Percentiles rank a stretch among this genome's conserved stretches.
Evolutionary conservation across 495 filamentous ascomycete genomes (phyloP).

Genomic region (Neurospora sp.): DNA sequence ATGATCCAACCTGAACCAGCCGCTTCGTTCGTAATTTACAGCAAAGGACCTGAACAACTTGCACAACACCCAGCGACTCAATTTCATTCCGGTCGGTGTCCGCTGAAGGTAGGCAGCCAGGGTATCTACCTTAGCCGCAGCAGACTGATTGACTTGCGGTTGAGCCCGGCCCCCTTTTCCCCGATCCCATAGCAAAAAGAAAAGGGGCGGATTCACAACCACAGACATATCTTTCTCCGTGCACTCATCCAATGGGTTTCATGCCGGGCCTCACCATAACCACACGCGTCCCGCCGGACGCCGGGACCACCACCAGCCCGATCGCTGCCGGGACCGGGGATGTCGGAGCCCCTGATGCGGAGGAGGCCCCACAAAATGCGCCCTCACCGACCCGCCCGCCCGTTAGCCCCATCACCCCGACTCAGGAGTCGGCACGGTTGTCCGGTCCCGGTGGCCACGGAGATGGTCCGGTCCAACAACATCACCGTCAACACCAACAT

Average conservation of each 20-base stretch:
- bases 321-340: neutral
- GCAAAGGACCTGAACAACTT: neutral
- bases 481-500: neutral
- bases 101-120: neutral
- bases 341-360: neutral
- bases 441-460: neutral
- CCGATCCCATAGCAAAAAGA: neutral
- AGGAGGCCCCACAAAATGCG: slow-evolving; percentile 2
- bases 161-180: neutral
- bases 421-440: slow-evolving; percentile 14
- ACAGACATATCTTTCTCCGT: neutral
- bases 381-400: slow-evolving; percentile 28
- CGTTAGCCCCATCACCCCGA: slow-evolving; percentile 37
- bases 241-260: neutral
- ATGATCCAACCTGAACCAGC: neutral
- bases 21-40: neutral
- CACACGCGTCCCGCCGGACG: slow-evolving; percentile 3
- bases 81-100: neutral
- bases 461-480: neutral
- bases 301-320: neutral
- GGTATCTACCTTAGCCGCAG: neutral
- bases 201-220: neutral
- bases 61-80: neutral
- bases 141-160: neutral
- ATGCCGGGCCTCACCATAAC: slow-evolving; percentile 21